Evolutionary conservation across 1,139 yeast species (phyloP).

Genomic region (Candida pseudoviswanathii): DNA sequence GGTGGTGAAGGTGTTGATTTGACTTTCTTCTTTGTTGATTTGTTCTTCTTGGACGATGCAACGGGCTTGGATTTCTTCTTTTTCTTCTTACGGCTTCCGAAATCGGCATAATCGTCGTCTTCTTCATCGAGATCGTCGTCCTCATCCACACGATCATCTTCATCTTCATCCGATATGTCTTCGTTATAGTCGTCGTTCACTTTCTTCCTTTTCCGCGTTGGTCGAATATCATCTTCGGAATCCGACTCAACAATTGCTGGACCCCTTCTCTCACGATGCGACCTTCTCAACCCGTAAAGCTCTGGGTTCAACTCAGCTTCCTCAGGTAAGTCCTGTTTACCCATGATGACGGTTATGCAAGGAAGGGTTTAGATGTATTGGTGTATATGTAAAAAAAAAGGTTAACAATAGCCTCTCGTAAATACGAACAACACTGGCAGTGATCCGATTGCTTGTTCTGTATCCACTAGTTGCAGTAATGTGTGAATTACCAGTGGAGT

Average conservation of each 20-base stretch:
- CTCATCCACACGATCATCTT: conserved; percentile 28
- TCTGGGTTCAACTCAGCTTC: conserved; percentile 73
- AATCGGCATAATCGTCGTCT: conserved; percentile 35
- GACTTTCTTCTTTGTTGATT: conserved; percentile 18
- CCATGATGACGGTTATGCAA: conserved; percentile 9
- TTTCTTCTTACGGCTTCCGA: conserved; percentile 23
- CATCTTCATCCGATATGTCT: conserved; percentile 29
- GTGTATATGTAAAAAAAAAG: too few relatives aligned
- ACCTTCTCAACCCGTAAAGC: conserved; percentile 87
- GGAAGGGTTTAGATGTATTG: not conserved
- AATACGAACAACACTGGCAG: not conserved
- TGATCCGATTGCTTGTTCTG: not conserved
- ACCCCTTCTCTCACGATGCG: conserved; percentile 65
- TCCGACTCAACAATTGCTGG: conserved; percentile 46
- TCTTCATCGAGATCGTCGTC: conserved; percentile 35
- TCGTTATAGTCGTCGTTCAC: conserved; percentile 28
- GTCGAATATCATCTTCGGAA: conserved; percentile 25
- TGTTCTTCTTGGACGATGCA: conserved; percentile 19
- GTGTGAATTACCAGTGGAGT: too few relatives aligned
- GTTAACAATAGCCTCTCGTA: not conserved
- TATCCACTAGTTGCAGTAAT: not conserved
- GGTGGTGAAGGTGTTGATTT: conserved; percentile 16
- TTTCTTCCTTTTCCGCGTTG: conserved; percentile 19
- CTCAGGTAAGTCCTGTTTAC: conserved; percentile 25
- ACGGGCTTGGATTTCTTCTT: conserved; percentile 23